Conservation (phyloP, 2,329 filamentous ascomycete species). For the Calonectria crousiana region DNA sequence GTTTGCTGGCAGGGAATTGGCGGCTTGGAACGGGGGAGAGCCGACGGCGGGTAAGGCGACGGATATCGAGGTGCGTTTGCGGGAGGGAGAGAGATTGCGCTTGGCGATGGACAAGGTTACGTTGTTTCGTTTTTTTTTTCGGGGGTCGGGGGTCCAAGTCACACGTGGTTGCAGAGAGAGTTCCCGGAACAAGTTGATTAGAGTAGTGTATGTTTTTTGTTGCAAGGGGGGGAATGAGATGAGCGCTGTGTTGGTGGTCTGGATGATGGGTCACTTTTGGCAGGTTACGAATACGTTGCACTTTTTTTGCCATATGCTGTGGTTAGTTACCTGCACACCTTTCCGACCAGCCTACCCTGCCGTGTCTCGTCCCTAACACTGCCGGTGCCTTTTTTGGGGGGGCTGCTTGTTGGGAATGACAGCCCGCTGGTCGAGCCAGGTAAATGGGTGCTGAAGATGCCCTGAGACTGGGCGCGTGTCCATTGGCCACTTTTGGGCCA, state of each 20-base stretch:
- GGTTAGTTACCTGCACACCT: neutral
- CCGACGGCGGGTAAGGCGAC: neutral
- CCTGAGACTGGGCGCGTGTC: constrained; percentile 27
- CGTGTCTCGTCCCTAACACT: neutral
- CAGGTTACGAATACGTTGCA: constrained; percentile 17
- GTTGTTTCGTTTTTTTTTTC: constrained; percentile 17
- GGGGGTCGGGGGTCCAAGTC: neutral
- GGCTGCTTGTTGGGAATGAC: constrained; percentile 27
- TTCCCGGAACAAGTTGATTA: neutral
- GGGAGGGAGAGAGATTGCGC: neutral
- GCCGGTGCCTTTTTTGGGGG: neutral
- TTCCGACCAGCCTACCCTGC: neutral
- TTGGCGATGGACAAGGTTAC: constrained; percentile 8
- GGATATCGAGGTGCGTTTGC: neutral
- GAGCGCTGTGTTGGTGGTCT: neutral
- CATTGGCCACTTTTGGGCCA: constrained; percentile 33
- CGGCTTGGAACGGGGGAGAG: neutral
- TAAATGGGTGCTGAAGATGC: neutral
- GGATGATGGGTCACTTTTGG: neutral
- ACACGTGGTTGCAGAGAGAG: constrained; percentile 20
- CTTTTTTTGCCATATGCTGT: constrained; percentile 4
- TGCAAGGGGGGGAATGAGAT: constrained; percentile 11
- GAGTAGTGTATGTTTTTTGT: neutral
- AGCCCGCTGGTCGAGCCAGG: constrained; percentile 25
- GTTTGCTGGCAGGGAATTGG: neutral